Evolutionary conservation across 768 basidiomycete species (phyloP).

Genomic region (Lactarius evosmus): DNA sequence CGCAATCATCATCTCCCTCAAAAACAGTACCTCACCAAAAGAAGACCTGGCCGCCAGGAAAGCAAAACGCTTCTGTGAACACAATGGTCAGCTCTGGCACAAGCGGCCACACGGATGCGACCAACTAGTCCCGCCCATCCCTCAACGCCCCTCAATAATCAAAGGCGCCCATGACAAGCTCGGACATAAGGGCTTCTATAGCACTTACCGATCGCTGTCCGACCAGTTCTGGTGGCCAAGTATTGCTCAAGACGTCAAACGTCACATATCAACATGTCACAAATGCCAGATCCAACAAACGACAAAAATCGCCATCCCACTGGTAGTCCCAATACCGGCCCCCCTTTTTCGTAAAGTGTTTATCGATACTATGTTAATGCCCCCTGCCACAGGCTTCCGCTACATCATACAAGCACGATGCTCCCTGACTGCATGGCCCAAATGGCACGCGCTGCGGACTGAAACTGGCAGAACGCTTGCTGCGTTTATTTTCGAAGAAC

Average conservation of each 20-base stretch:
- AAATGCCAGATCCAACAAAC: constrained; percentile 37
- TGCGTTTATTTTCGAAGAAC: no score
- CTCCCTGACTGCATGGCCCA: constrained; percentile 33
- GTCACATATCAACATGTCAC: constrained; percentile 36
- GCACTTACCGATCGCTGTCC: constrained; percentile 8
- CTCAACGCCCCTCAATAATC: constrained; percentile 15
- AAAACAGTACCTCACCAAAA: no score
- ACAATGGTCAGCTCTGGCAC: constrained; percentile 18
- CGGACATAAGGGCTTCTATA: constrained; percentile 29
- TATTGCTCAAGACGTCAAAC: constrained; percentile 25
- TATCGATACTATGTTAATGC: constrained; percentile 44
- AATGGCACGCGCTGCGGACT: no score
- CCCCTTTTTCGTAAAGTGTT: no score
- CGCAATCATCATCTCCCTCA: no score
- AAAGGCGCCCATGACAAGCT: no score
- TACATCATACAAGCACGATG: constrained; percentile 40
- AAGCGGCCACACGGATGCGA: constrained; percentile 20
- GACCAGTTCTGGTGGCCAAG: constrained; percentile 33
- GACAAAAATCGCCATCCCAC: constrained; percentile 29
- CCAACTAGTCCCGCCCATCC: constrained; percentile 22
- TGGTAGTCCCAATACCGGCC: constrained; percentile 25
- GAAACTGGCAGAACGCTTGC: no score
- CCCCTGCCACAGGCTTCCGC: constrained; percentile 33
- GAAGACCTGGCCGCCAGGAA: no score
- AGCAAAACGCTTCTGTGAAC: no score